These are phyloP conservation scores for Lactarius evosmus DNA, from an alignment of 768 basidiomycete genomes.

Conservation along the genomic window DNA sequence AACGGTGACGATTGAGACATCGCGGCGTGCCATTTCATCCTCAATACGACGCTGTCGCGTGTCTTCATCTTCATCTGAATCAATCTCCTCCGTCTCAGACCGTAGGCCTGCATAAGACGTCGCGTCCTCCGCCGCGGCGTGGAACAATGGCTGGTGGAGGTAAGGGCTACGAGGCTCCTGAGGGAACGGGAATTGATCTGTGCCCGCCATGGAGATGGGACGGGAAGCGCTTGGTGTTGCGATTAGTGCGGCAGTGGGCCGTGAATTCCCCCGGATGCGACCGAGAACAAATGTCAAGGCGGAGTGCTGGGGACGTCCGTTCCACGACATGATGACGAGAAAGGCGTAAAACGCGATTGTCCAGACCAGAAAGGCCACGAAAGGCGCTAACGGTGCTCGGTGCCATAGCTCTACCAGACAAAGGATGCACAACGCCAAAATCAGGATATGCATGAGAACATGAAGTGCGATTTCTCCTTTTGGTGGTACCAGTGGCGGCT, in stretches of 20 bases:
- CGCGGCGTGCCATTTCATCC: slow-evolving; percentile 76
- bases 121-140: slow-evolving; percentile 44
- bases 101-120: slow-evolving; percentile 49
- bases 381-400: slow-evolving; percentile 50
- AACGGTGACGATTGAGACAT: slow-evolving; percentile 75
- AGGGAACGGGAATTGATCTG: slow-evolving; percentile 46
- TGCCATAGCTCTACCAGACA: slow-evolving; percentile 59
- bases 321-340: slow-evolving; percentile 55
- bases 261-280: slow-evolving; percentile 41
- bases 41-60: slow-evolving; percentile 72
- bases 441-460: slow-evolving; percentile 51
- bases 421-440: slow-evolving; percentile 57
- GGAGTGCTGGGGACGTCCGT: slow-evolving; percentile 55
- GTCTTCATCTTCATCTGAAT: slow-evolving; percentile 74
- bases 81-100: slow-evolving; percentile 43
- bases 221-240: slow-evolving; percentile 41
- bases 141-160: slow-evolving; percentile 61
- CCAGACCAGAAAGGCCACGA: slow-evolving; percentile 66
- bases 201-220: slow-evolving; percentile 41
- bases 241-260: slow-evolving; percentile 31
- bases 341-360: slow-evolving; percentile 52
- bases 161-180: slow-evolving; percentile 55
- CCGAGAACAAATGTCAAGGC: slow-evolving; percentile 49
- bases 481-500: slow-evolving; percentile 38
- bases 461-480: slow-evolving; percentile 44